Evolutionary conservation across 2,329 filamentous ascomycete genomes (phyloP).

Genomic region (Lasiodiplodia theobromae): DNA sequence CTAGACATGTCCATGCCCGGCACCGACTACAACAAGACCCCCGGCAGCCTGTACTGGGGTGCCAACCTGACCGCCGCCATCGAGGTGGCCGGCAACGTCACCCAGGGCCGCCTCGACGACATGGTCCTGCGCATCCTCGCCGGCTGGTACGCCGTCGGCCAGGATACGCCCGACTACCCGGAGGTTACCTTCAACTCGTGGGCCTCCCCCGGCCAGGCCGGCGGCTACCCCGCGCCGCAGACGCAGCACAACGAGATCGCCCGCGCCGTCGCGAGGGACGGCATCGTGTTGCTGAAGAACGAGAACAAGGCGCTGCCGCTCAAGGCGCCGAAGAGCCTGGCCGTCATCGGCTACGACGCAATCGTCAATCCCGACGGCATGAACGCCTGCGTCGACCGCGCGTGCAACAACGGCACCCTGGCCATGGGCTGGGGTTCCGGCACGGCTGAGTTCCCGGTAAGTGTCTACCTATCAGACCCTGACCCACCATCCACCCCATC

Average conservation of each 20-base stretch:
- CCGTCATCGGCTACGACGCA: conserved; percentile 79
- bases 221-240: conserved; percentile 43
- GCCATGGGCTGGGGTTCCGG: conserved; percentile 74
- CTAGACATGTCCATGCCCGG: conserved; percentile 62
- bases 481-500: neutral
- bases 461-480: no score
- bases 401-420: conserved; percentile 66
- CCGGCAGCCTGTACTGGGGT: conserved; percentile 73
- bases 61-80: conserved; percentile 75
- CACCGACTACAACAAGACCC: conserved; percentile 41
- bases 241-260: conserved; percentile 51
- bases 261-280: conserved; percentile 53
- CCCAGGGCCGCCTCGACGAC: conserved; percentile 86
- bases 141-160: conserved; percentile 57
- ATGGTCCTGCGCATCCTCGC: conserved; percentile 67
- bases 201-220: neutral
- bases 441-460: conserved; percentile 50
- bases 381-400: conserved; percentile 79
- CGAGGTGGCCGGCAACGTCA: conserved; percentile 85
- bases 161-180: conserved; percentile 53
- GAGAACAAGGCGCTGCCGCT: conserved; percentile 73
- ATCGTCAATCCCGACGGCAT: conserved; percentile 76
- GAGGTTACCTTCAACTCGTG: conserved; percentile 53
- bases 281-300: conserved; percentile 67
- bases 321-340: conserved; percentile 66